Evolutionary conservation across 176 grass and related monocot species (phyloP), one percentile per base, ranked within the genome.

Genomic region (Rhipidocladum racemiflorum): DNA sequence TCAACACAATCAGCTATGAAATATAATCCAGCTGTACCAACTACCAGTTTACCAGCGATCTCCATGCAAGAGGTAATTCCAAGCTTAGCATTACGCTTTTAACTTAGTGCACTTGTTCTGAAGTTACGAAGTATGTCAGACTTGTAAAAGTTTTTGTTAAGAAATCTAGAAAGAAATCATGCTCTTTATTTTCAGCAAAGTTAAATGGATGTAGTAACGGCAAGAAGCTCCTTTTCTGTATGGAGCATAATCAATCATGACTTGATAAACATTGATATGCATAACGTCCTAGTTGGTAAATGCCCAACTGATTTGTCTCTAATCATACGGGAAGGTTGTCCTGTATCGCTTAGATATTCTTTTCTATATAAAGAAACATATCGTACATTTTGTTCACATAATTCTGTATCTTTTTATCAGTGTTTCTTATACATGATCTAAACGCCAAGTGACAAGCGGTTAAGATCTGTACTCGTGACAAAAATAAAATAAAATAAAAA

Each of bases 11-110:
- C 90, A 76, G 79, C 92, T 49, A 85, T 89, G 77, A 95, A 92
- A 74, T 95, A 95, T 84, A 90, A 80, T 67, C 70, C 85, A 61
- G 20, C 85, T 87, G 89, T 90, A 49, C 82, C 92, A 75, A 89
- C 92, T 70, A 93, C 61, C 62, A 91, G 89, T 63, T 83, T 88
- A 60, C 80, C 92, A 66, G 78, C 74, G 48, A 88, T 91, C 63
- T 91, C 92, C 43, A 85, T 90, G 76, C 89, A 87, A 54, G 96
- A 98, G 90, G 96, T 98, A 92, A 54, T 66, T 76, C 23, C 51
- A 81, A 10, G 25, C 25, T 6, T 48, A 51, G 44, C 6, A 12
- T 27, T 39, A 73, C 42, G 48, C 42, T 65, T 65, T 17, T 18
- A 30, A 67, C 12, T 44, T 55, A 8, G 61, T 29, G 34, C 65